These are phyloP conservation scores for Eucommia ulmoides DNA, from an alignment of 257 asterid genomes.

Conservation along the genomic window DNA sequence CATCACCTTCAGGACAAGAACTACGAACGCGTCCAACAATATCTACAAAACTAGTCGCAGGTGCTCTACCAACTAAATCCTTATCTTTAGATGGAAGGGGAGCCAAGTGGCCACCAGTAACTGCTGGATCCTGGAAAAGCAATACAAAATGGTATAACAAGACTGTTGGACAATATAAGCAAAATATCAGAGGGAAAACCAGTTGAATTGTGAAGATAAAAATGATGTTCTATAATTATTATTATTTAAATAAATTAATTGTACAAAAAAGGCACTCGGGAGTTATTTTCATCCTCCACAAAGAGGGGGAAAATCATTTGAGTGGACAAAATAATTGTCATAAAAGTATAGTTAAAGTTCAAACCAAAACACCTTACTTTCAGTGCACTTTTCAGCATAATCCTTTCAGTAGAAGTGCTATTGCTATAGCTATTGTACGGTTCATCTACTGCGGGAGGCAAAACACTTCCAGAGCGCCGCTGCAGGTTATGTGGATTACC, in stretches of 20 bases:
- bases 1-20: conserved; percentile 44
- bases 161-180: conserved; percentile 7
- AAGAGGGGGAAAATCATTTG: too few species aligned
- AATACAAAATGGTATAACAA: conserved; percentile 6
- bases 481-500: conserved; percentile 47
- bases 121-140: conserved; percentile 33
- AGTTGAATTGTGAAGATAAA: background rate
- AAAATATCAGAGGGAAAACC: conserved; percentile 2
- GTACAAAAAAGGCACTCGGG: too few species aligned
- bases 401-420: conserved; percentile 28
- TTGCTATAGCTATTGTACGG: conserved; percentile 20
- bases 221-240: background rate
- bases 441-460: conserved; percentile 71
- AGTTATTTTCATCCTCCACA: too few species aligned
- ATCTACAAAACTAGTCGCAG: conserved; percentile 69
- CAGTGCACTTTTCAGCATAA: conserved; percentile 27
- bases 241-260: background rate
- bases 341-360: background rate
- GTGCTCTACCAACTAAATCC: conserved; percentile 33
- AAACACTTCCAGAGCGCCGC: conserved; percentile 52
- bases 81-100: conserved; percentile 27
- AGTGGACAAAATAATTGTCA: too few species aligned
- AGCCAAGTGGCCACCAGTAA: conserved; percentile 15
- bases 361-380: conserved; percentile 31
- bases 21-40: conserved; percentile 57